phyloP scores from a whole-genome alignment of 495 filamentous ascomycete species.

The Neohortaea acidophila region DNA sequence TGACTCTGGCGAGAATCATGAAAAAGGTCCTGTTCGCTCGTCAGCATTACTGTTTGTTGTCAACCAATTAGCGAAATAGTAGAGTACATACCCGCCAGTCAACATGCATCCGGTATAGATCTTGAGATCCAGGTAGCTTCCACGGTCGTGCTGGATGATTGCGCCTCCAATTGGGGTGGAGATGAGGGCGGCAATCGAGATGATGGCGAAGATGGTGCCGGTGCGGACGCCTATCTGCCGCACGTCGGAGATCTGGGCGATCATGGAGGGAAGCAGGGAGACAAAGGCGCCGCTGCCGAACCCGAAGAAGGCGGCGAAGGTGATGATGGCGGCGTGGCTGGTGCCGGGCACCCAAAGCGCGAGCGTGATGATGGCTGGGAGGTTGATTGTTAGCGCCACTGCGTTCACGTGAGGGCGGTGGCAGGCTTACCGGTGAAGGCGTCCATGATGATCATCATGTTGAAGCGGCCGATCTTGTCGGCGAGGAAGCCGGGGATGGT shows the following conservation, averaged over 20 bases:
- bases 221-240: slow-evolving; percentile 57
- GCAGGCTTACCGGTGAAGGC: slow-evolving; percentile 7
- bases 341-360: slow-evolving; percentile 53
- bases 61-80: too few species aligned
- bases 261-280: slow-evolving; percentile 42
- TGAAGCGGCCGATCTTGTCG: slow-evolving; percentile 60
- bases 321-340: slow-evolving; percentile 45
- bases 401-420: background rate
- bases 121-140: slow-evolving; percentile 43
- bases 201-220: slow-evolving; percentile 49
- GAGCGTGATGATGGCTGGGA: slow-evolving; percentile 48
- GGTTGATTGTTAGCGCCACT: slow-evolving; percentile 5
- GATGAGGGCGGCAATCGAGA: slow-evolving; percentile 49
- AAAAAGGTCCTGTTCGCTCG: too few species aligned
- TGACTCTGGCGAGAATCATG: too few species aligned
- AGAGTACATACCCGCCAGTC: slow-evolving; percentile 30
- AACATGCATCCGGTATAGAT: slow-evolving; percentile 53
- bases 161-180: slow-evolving; percentile 63
- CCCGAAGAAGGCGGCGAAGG: slow-evolving; percentile 53
- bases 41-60: too few species aligned
- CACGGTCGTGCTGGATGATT: slow-evolving; percentile 39
- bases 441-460: slow-evolving; percentile 51
- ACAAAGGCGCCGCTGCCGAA: slow-evolving; percentile 62
- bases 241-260: slow-evolving; percentile 59
- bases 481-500: slow-evolving; percentile 57